Percentiles rank a stretch among this genome's conserved stretches.
These are phyloP conservation scores for Casuarina cunninghamiana DNA, from an alignment of 306 rosid species.

Conservation along the genomic window DNA sequence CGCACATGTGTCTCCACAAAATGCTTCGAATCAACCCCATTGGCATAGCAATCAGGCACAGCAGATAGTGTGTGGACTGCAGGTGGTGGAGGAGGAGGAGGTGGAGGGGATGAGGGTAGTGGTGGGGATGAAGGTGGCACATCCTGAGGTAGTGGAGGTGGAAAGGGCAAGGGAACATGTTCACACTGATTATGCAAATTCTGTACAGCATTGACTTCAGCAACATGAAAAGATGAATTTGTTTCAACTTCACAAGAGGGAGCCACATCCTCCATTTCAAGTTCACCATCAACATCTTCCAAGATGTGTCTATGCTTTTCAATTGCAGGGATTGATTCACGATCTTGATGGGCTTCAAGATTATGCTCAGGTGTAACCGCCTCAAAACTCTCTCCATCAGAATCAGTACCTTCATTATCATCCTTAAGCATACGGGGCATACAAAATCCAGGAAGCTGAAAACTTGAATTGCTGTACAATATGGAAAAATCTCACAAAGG, in stretches of 20 bases:
- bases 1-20: constrained; percentile 58
- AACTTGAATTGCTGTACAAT: constrained; percentile 82
- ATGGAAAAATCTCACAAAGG: constrained; percentile 26
- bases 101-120: constrained; percentile 72
- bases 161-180: constrained; percentile 37
- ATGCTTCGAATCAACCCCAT: constrained; percentile 51
- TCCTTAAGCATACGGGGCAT: constrained; percentile 87
- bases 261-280: constrained; percentile 99
- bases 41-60: constrained; percentile 43
- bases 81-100: constrained; percentile 57
- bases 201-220: constrained; percentile 36
- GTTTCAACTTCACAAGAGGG: constrained; percentile 69
- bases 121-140: constrained; percentile 68
- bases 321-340: constrained; percentile 38
- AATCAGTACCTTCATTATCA: constrained; percentile 88
- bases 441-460: constrained; percentile 92
- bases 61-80: constrained; percentile 43
- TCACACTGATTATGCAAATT: constrained; percentile 39
- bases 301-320: constrained; percentile 85
- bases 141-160: constrained; percentile 58
- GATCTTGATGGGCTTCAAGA: constrained; percentile 49
- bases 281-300: constrained; percentile 98
- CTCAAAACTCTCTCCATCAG: constrained; percentile 90
- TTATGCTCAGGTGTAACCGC: constrained; percentile 93
- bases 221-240: constrained; percentile 43